These are phyloP conservation scores for Coemansia sp. DNA, from an alignment of 192 early-diverging fungal species.

Conservation along the genomic window DNA sequence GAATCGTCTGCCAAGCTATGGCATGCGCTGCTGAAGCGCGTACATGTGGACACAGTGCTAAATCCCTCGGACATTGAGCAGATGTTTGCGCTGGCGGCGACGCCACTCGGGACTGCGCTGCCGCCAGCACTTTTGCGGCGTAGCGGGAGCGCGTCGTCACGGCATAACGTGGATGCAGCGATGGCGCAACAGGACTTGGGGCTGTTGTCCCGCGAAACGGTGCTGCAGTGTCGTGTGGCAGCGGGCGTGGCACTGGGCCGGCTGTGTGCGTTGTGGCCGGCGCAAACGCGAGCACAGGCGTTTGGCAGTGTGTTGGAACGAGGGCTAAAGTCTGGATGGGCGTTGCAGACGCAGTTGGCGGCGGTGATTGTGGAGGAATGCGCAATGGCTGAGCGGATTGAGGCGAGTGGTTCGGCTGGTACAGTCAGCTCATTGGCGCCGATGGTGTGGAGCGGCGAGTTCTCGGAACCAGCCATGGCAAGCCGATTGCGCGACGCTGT, in stretches of 20 bases:
- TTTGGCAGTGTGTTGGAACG: conserved; percentile 60
- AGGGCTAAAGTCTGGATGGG: conserved; percentile 69
- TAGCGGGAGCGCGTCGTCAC: conserved; percentile 2
- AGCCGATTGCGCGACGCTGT: conserved; percentile 54
- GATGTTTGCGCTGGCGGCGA: conserved; percentile 76
- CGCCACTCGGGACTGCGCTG: conserved; percentile 83
- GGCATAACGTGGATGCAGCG: conserved; percentile 81
- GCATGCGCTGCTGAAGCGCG: conserved; percentile 55
- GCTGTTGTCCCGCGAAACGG: conserved; percentile 69
- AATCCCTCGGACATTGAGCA: background rate
- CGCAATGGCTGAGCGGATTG: conserved; percentile 58
- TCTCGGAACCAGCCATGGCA: background rate
- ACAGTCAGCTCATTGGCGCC: conserved; percentile 38
- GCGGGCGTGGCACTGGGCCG: conserved; percentile 79
- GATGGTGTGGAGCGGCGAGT: background rate
- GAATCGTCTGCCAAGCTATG: conserved; percentile 58
- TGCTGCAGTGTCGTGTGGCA: conserved; percentile 78
- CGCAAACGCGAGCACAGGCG: conserved; percentile 47
- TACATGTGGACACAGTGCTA: conserved; percentile 36
- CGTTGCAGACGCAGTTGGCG: conserved; percentile 74
- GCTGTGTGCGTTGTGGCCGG: conserved; percentile 62
- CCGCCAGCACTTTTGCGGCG: conserved; percentile 53
- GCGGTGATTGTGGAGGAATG: conserved; percentile 80
- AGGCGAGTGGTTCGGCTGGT: conserved; percentile 8
- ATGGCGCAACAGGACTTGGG: conserved; percentile 92